Evolutionary conservation across 306 rosid species (phyloP).

Genomic region (Pterocarpus santalinus): DNA sequence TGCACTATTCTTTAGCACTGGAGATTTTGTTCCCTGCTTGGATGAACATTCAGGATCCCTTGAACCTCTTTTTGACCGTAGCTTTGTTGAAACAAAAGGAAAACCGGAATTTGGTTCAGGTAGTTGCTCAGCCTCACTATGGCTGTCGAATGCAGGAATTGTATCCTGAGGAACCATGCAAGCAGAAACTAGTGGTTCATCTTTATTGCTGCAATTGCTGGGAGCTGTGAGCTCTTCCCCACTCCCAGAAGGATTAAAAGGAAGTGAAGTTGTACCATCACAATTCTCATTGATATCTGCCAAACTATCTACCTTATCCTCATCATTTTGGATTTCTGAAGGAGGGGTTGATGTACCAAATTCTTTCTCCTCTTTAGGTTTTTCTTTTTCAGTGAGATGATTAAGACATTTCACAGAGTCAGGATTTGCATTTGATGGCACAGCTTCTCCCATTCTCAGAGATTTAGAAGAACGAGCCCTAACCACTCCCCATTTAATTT

Average conservation of each 20-base stretch:
- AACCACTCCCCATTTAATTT: constrained; percentile 86
- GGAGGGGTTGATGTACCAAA: constrained; percentile 46
- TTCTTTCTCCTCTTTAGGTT: constrained; percentile 55
- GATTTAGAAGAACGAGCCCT: constrained; percentile 84
- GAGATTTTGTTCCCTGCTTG: constrained; percentile 59
- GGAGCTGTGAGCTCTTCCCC: constrained; percentile 50
- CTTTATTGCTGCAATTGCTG: constrained; percentile 54
- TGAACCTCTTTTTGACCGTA: constrained; percentile 65
- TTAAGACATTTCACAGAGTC: constrained; percentile 51
- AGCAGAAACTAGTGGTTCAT: constrained; percentile 58
- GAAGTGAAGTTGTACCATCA: constrained; percentile 56
- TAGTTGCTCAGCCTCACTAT: constrained; percentile 52
- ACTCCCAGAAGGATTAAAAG: constrained; percentile 50
- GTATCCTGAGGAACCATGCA: constrained; percentile 50
- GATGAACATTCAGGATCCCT: constrained; percentile 71
- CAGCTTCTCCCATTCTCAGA: constrained; percentile 64
- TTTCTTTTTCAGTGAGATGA: constrained; percentile 57
- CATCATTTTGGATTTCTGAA: constrained; percentile 52
- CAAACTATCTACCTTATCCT: constrained; percentile 51
- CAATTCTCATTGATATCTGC: constrained; percentile 46
- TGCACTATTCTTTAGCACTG: constrained; percentile 57
- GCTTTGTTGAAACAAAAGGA: constrained; percentile 65
- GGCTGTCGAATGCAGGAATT: constrained; percentile 48
- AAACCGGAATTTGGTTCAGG: constrained; percentile 57
- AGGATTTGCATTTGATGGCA: constrained; percentile 57